Evolutionary conservation across 495 filamentous ascomycete genomes (phyloP).

Genomic region (Penicillium maclennaniae): DNA sequence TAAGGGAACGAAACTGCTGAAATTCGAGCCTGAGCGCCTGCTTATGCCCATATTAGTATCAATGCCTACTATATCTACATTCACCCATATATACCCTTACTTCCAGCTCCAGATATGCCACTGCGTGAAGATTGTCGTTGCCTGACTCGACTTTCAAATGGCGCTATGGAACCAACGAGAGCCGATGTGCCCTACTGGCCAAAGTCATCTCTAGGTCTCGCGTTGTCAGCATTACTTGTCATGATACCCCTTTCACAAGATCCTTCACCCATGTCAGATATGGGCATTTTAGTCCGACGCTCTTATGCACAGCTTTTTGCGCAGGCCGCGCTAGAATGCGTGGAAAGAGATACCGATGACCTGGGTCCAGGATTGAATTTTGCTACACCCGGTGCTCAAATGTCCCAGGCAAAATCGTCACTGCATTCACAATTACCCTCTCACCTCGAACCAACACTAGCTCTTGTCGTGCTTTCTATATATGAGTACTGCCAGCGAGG

Average conservation of each 20-base stretch:
- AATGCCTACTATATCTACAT: slow-evolving; percentile 55
- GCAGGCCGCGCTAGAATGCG: slow-evolving; percentile 40
- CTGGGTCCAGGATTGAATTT: slow-evolving; percentile 22
- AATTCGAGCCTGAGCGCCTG: background rate
- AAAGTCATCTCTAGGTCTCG: slow-evolving; percentile 43
- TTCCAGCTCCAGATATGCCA: slow-evolving; percentile 39
- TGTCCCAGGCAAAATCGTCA: slow-evolving; percentile 27
- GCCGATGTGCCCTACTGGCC: slow-evolving; percentile 32
- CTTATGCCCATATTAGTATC: slow-evolving; percentile 7
- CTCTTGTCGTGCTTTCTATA: slow-evolving; percentile 44
- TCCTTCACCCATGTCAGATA: slow-evolving; percentile 24
- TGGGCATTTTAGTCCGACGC: slow-evolving; percentile 36
- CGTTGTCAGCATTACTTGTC: slow-evolving; percentile 46
- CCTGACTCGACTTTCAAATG: slow-evolving; percentile 7
- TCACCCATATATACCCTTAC: slow-evolving; percentile 50
- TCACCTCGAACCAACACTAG: slow-evolving; percentile 45
- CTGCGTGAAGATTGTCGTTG: slow-evolving; percentile 35
- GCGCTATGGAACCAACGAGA: slow-evolving; percentile 12
- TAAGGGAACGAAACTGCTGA: slow-evolving; percentile 7
- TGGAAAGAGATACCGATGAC: slow-evolving; percentile 47
- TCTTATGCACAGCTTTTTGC: slow-evolving; percentile 49
- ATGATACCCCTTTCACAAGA: slow-evolving; percentile 45
- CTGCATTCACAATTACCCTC: slow-evolving; percentile 44
- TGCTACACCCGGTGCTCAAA: slow-evolving; percentile 24
- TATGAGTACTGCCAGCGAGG: slow-evolving; percentile 55